Conservation (phyloP, 2,329 filamentous ascomycete species). For the Colletotrichum musae region DNA sequence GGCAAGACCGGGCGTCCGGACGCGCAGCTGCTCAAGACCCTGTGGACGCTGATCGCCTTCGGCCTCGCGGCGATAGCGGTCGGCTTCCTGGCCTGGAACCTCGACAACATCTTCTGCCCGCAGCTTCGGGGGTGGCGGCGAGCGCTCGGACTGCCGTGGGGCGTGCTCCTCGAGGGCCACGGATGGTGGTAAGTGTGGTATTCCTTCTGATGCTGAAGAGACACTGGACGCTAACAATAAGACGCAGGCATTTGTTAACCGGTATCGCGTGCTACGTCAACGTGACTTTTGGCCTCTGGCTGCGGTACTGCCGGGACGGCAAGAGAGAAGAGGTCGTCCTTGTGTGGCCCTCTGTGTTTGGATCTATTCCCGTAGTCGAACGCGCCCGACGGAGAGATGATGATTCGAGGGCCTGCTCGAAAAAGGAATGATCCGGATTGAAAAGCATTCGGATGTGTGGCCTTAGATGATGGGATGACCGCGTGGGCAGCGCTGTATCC, state of each 20-base stretch:
- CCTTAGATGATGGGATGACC: too few species aligned
- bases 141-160: conserved; percentile 83
- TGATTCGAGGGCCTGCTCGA: too few species aligned
- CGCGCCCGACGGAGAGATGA: background rate
- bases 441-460: too few species aligned
- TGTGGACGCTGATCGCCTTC: conserved; percentile 81
- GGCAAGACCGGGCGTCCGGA: conserved; percentile 58
- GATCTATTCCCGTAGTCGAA: background rate
- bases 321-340: conserved; percentile 12
- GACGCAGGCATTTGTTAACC: background rate
- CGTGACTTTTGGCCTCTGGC: conserved; percentile 12
- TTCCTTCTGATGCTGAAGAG: background rate
- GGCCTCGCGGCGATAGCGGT: conserved; percentile 48
- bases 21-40: conserved; percentile 62
- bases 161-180: conserved; percentile 75
- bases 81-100: conserved; percentile 79
- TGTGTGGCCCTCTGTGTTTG: conserved; percentile 1
- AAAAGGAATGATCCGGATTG: too few species aligned
- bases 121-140: conserved; percentile 76
- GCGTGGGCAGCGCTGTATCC: too few species aligned
- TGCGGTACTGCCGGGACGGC: conserved; percentile 12
- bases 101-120: conserved; percentile 84
- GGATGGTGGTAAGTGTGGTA: conserved; percentile 74
- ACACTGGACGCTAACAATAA: background rate
- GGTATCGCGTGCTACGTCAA: conserved; percentile 13